Evolutionary conservation across 768 basidiomycete species (phyloP).

Genomic region (Leucosporidium yakuticum): DNA sequence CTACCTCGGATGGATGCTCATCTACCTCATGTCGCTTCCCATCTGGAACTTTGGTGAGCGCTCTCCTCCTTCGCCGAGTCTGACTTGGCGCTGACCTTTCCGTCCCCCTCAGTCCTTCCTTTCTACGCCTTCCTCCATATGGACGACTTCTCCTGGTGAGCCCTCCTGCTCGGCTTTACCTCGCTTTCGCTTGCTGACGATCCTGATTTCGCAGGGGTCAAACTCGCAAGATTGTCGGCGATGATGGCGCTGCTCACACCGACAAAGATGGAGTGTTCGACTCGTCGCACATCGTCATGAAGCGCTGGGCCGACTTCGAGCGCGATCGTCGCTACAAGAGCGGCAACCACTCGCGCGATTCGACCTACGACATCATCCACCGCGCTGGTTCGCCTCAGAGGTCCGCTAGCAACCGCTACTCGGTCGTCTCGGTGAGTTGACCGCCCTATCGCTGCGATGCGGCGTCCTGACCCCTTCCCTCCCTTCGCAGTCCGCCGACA

Average conservation of each 20-base stretch:
- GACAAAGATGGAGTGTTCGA: conserved; percentile 98
- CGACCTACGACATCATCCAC: conserved; percentile 53
- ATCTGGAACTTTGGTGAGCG: conserved; percentile 77
- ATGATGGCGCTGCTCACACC: conserved; percentile 61
- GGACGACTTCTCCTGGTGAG: conserved; percentile 42
- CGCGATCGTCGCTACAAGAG: conserved; percentile 66
- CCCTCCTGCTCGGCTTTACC: neutral
- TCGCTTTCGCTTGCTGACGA: neutral
- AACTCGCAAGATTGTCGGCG: conserved; percentile 73
- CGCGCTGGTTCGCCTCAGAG: conserved; percentile 46
- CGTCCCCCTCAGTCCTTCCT: conserved; percentile 56
- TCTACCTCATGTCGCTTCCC: conserved; percentile 80
- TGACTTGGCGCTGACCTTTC: no score
- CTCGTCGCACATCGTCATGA: conserved; percentile 94
- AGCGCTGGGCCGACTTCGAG: conserved; percentile 98
- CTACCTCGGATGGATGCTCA: conserved; percentile 74
- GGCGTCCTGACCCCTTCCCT: neutral
- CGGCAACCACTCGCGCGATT: conserved; percentile 58
- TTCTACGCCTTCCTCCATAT: conserved; percentile 95
- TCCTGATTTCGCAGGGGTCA: conserved; percentile 74
- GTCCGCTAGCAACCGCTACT: conserved; percentile 54
- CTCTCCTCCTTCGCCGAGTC: no score
- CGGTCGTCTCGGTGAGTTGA: conserved; percentile 51
- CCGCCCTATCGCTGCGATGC: conserved; percentile 56
- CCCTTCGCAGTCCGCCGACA: conserved; percentile 13